Evolutionary conservation across 345 rosid genomes (phyloP).

Genomic region (Pseudoturritis turrita): DNA sequence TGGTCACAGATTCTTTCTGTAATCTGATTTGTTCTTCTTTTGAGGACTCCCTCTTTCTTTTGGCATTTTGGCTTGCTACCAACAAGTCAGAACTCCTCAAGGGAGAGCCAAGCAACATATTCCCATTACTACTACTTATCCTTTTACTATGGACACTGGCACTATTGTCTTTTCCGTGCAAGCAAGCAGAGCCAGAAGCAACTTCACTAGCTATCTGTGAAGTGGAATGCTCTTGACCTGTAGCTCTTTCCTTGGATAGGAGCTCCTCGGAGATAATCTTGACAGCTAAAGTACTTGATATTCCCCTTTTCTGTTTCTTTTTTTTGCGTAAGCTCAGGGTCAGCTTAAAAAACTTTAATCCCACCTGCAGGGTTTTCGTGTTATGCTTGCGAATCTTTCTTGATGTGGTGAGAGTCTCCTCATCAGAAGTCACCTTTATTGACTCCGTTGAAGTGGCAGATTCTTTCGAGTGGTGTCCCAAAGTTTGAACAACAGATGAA

Average conservation of each 20-base stretch:
- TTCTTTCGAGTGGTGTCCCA: slow-evolving; percentile 14
- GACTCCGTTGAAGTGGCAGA: slow-evolving; percentile 15
- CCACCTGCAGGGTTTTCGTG: slow-evolving; percentile 31
- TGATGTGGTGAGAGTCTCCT: slow-evolving; percentile 16
- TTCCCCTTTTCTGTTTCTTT: slow-evolving; percentile 52
- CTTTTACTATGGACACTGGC: slow-evolving; percentile 8
- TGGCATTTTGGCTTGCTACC: slow-evolving; percentile 15
- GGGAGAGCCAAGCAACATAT: slow-evolving; percentile 19
- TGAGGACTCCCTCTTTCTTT: slow-evolving; percentile 33
- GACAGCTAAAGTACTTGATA: slow-evolving; percentile 11
- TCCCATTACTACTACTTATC: slow-evolving; percentile 15
- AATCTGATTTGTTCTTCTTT: not conserved
- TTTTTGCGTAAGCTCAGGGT: slow-evolving; percentile 39
- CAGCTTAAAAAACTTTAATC: slow-evolving; percentile 43
- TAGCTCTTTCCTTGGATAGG: slow-evolving; percentile 24
- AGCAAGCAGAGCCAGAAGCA: slow-evolving; percentile 18
- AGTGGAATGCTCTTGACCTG: slow-evolving; percentile 51
- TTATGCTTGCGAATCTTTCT: slow-evolving; percentile 45
- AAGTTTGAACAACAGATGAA: slow-evolving; percentile 16
- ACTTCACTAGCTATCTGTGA: slow-evolving; percentile 31
- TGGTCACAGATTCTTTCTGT: slow-evolving; percentile 12
- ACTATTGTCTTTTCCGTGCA: slow-evolving; percentile 26
- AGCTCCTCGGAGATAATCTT: slow-evolving; percentile 33
- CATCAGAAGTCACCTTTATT: slow-evolving; percentile 18
- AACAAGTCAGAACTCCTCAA: slow-evolving; percentile 7